Evolutionary conservation across 2,329 filamentous ascomycete genomes (phyloP).

Genomic region (Microsporum ferrugineum): DNA sequence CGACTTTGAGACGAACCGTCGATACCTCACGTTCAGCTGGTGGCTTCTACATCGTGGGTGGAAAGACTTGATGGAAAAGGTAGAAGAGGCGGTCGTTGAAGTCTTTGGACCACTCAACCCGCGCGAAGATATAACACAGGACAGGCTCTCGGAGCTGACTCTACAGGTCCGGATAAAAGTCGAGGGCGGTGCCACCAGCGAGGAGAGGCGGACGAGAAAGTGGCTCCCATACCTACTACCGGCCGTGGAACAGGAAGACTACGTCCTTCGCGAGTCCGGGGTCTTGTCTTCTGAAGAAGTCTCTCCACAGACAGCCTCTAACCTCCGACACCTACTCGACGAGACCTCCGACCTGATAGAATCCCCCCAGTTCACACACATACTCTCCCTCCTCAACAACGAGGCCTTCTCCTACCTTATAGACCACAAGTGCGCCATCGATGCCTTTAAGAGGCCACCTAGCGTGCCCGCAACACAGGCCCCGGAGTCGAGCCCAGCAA

Average conservation of each 20-base stretch:
- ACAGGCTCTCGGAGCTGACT: conserved; percentile 67
- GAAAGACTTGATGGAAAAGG: conserved; percentile 66
- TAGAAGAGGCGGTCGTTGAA: conserved; percentile 75
- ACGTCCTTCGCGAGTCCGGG: conserved; percentile 75
- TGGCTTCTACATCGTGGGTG: conserved; percentile 90
- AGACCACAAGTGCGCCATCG: conserved; percentile 65
- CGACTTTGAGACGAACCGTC: conserved; percentile 91
- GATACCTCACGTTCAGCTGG: conserved; percentile 95
- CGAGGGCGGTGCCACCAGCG: conserved; percentile 56
- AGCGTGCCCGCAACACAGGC: conserved; percentile 29
- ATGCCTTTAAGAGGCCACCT: conserved; percentile 55
- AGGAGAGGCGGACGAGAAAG: conserved; percentile 49
- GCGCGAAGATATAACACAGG: conserved; percentile 73
- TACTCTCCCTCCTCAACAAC: conserved; percentile 77
- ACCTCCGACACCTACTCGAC: conserved; percentile 74
- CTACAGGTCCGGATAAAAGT: conserved; percentile 73
- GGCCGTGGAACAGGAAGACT: conserved; percentile 62
- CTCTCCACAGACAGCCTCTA: conserved; percentile 29
- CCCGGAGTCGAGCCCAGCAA: conserved; percentile 39
- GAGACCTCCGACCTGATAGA: conserved; percentile 94
- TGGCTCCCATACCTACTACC: conserved; percentile 85
- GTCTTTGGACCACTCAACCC: conserved; percentile 84
- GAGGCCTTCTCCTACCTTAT: conserved; percentile 74
- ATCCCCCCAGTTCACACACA: conserved; percentile 78
- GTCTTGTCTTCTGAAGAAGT: conserved; percentile 40